Evolutionary conservation across 371 early-diverging fungal genomes (phyloP).

Genomic region (Apophysomyces sp.): DNA sequence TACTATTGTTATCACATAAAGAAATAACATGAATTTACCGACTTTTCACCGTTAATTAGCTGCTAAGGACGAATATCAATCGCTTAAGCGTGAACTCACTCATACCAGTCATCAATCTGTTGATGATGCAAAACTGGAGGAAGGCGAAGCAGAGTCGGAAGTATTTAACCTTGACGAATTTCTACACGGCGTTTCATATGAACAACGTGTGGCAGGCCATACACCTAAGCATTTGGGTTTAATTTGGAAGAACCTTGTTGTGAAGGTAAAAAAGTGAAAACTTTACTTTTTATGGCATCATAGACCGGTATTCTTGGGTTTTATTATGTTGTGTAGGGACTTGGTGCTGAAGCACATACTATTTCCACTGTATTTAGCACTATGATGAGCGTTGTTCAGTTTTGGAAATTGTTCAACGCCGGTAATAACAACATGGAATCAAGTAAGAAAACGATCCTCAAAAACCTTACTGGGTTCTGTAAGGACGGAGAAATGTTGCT

Average conservation of each 20-base stretch:
- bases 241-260: constrained; percentile 42
- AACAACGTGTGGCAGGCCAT: constrained; percentile 17
- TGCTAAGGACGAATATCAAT: constrained; percentile 17
- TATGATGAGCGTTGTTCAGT: constrained; percentile 9
- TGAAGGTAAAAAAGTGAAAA: too few species aligned
- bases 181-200: constrained; percentile 20
- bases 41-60: too few species aligned
- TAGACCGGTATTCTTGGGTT: background rate
- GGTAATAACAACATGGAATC: constrained; percentile 3
- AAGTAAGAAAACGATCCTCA: constrained; percentile 42
- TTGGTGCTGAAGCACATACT: constrained; percentile 36
- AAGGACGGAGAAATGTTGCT: constrained; percentile 71
- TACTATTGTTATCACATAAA: too few species aligned
- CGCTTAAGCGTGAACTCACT: constrained; percentile 14
- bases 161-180: constrained; percentile 37
- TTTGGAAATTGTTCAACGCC: constrained; percentile 26
- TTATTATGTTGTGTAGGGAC: constrained; percentile 20
- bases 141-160: constrained; percentile 20
- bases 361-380: constrained; percentile 26
- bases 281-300: too few species aligned
- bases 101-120: constrained; percentile 1
- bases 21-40: too few species aligned
- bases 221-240: constrained; percentile 43
- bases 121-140: constrained; percentile 12
- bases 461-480: constrained; percentile 59